phyloP scores from a whole-genome alignment of 371 early-diverging fungal species.

The Rhizomucor pusillus region DNA sequence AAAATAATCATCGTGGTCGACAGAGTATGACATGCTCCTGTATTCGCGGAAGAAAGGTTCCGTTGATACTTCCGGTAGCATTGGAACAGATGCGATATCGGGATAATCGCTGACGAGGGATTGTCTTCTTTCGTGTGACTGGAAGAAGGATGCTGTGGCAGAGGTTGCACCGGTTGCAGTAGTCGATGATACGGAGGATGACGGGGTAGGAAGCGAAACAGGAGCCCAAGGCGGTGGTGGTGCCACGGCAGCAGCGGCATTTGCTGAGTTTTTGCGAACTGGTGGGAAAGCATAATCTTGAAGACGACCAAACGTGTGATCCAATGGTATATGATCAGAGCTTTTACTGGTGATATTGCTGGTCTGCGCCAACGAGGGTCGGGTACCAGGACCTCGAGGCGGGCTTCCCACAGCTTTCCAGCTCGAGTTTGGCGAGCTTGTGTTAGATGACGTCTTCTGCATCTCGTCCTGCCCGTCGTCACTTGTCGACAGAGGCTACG shows the following conservation, averaged over 20 bases:
- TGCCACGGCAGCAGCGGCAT: conserved; percentile 11
- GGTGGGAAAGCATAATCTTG: conserved; percentile 39
- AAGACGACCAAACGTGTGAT: conserved; percentile 20
- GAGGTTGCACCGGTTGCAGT: not conserved
- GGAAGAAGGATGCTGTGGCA: conserved; percentile 6
- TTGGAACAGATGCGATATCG: conserved; percentile 36
- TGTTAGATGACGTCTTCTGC: conserved; percentile 12
- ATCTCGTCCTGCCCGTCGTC: conserved; percentile 11
- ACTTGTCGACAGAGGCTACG: conserved; percentile 4
- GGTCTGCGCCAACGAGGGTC: not conserved
- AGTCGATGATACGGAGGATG: conserved; percentile 3
- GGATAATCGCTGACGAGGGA: conserved; percentile 19
- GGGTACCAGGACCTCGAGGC: conserved; percentile 9
- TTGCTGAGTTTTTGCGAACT: conserved; percentile 34
- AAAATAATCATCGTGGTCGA: conserved; percentile 15
- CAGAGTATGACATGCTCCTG: conserved; percentile 41
- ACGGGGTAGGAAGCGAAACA: conserved; percentile 8
- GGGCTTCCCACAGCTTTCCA: conserved; percentile 28
- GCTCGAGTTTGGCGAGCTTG: conserved; percentile 10
- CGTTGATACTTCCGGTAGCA: conserved; percentile 35
- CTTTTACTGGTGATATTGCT: conserved; percentile 1
- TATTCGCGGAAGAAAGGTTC: conserved; percentile 35
- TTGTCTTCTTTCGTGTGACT: conserved; percentile 1
- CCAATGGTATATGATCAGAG: conserved; percentile 4
- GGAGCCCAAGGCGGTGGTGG: conserved; percentile 15